Evolutionary conservation across 768 basidiomycete species (phyloP), one percentile per base, ranked within the genome.

Genomic region (Leccinum rimulosum): DNA sequence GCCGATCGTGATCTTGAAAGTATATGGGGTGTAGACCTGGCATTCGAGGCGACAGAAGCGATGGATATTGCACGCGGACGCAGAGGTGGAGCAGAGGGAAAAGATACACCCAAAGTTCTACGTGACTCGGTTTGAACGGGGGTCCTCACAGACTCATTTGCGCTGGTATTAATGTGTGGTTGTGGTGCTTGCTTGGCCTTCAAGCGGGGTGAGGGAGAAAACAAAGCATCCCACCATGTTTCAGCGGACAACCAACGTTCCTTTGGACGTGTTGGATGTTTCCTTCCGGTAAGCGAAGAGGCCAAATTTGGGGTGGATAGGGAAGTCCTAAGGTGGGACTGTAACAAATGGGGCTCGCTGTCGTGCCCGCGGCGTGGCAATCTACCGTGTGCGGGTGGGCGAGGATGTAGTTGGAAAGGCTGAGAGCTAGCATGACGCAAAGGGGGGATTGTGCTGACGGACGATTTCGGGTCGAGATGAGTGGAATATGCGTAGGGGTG

Each of bases 201-300:
- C 64, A 93, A 81, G 53, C 89, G 79, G 12, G 91, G 91, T 1
- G 88, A 82, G 3, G 91, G 91, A 57, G 91, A 86, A 27, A 92
- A 71, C 9, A 92, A 66, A 0, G 89, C 89, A 62, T 92, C 89
- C 72, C 90, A 93, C 88, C 89, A 91, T 17, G 86, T 85, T 73
- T 91, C 88, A 0, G 88, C 82, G 3, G 85, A 82, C 2, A 91
- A 66, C 88, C 87, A 91, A 6, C 84, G 77, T 31, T 88, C 85
- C 65, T 78, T 84, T 27, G 74, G 62, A 45, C 70, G 61, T 51
- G 57, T 57, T 1, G 55, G 60, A n/a, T 63, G 64, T 30, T 65
- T 61, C 64, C 66, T 63, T 58, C 68, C 71, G 31, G 57, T 22
- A 15, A 55, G 5, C 3, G 65, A 64, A 3, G 67, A 59, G 12